Percentiles rank a stretch among this genome's conserved stretches.
Conservation (phyloP, 1,139 yeast species). For the Candida sp. region DNA sequence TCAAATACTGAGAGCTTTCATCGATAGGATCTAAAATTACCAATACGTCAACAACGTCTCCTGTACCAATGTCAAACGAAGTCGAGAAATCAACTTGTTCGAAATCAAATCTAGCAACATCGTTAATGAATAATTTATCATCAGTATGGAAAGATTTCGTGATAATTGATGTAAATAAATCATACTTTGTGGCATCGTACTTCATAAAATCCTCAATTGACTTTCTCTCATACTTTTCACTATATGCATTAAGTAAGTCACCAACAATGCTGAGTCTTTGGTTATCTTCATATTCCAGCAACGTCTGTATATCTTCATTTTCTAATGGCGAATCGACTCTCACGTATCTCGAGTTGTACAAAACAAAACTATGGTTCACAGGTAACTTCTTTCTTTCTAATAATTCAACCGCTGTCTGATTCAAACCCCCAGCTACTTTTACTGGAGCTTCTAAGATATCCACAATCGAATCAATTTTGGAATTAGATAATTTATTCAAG, state of each 20-base stretch:
- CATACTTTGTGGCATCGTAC: slow-evolving; percentile 42
- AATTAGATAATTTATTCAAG: slow-evolving; percentile 10
- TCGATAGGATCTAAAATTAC: slow-evolving; percentile 70
- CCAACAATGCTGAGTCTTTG: slow-evolving; percentile 29
- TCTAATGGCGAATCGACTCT: slow-evolving; percentile 21
- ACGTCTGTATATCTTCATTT: slow-evolving; percentile 19
- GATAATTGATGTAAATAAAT: slow-evolving; percentile 36
- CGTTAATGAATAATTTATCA: slow-evolving; percentile 28
- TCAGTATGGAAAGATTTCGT: slow-evolving; percentile 46
- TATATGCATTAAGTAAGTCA: slow-evolving; percentile 28
- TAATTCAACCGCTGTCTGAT: slow-evolving; percentile 1
- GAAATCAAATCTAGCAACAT: slow-evolving; percentile 45
- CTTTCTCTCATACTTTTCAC: slow-evolving; percentile 20
- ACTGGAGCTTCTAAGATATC: slow-evolving; percentile 2
- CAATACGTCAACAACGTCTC: slow-evolving; percentile 44
- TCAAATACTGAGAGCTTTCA: slow-evolving; percentile 61
- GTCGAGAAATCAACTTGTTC: slow-evolving; percentile 29
- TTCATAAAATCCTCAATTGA: slow-evolving; percentile 19
- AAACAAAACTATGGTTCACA: slow-evolving; percentile 28
- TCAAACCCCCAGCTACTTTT: neutral
- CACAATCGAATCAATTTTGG: slow-evolving; percentile 14
- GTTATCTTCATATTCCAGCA: slow-evolving; percentile 33
- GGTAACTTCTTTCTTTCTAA: slow-evolving; percentile 26
- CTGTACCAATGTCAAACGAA: slow-evolving; percentile 26
- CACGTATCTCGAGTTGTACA: slow-evolving; percentile 43